Conservation (phyloP, 257 asterid genomes). For the Solanum raphanifolium region DNA sequence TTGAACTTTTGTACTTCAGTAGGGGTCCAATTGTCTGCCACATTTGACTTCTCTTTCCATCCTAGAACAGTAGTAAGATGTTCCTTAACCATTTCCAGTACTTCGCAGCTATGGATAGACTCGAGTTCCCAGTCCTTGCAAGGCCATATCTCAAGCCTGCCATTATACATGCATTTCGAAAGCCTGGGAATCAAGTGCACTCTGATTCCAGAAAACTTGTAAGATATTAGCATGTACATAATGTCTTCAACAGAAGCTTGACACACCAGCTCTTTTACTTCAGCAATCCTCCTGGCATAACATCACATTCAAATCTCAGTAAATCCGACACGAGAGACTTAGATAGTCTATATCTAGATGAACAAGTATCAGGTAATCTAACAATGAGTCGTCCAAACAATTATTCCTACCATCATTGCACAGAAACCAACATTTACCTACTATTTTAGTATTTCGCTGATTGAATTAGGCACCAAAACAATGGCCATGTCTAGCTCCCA, state of each 20-base stretch:
- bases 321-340: neutral
- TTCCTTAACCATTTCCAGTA: slow-evolving; percentile 58
- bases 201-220: slow-evolving; percentile 47
- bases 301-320: slow-evolving; percentile 9
- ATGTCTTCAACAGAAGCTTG: slow-evolving; percentile 62
- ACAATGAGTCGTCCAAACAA: neutral
- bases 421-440: neutral
- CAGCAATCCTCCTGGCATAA: slow-evolving; percentile 72
- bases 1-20: slow-evolving; percentile 27
- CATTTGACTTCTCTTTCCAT: slow-evolving; percentile 34
- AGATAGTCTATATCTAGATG: neutral
- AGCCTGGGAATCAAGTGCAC: slow-evolving; percentile 69
- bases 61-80: slow-evolving; percentile 49
- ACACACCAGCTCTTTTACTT: slow-evolving; percentile 41
- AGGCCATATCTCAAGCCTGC: slow-evolving; percentile 72
- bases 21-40: slow-evolving; percentile 48
- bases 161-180: slow-evolving; percentile 58
- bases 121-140: slow-evolving; percentile 83
- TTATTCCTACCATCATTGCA: neutral
- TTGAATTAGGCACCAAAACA: neutral
- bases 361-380: neutral
- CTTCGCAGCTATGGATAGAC: slow-evolving; percentile 65
- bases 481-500: slow-evolving; percentile 18
- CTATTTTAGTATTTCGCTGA: neutral
- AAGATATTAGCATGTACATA: slow-evolving; percentile 42